phyloP scores from a whole-genome alignment of 768 basidiomycete genomes.

The Mycena maculata region DNA sequence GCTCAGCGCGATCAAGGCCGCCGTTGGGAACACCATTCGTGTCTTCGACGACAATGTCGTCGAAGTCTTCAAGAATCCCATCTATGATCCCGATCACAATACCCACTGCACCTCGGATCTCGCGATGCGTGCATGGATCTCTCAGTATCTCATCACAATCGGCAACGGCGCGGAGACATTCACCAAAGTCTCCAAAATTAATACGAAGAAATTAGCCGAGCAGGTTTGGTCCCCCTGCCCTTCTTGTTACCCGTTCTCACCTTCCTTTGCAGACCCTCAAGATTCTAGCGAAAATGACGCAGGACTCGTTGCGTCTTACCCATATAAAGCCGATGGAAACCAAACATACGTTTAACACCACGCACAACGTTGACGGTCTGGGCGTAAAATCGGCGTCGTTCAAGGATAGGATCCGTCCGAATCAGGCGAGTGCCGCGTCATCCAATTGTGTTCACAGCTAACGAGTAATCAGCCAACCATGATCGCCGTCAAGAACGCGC shows the following conservation, averaged over 20 bases:
- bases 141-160: slow-evolving; percentile 57
- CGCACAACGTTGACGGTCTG: slow-evolving; percentile 34
- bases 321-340: slow-evolving; percentile 57
- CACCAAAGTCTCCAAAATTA: slow-evolving; percentile 54
- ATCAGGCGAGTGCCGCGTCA: slow-evolving; percentile 49
- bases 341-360: slow-evolving; percentile 55
- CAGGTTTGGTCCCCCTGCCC: slow-evolving; percentile 42
- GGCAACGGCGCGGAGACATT: slow-evolving; percentile 57
- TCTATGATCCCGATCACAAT: slow-evolving; percentile 47
- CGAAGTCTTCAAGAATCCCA: slow-evolving; percentile 49
- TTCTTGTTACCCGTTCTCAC: slow-evolving; percentile 7
- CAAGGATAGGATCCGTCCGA: slow-evolving; percentile 46
- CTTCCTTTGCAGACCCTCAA: slow-evolving; percentile 45
- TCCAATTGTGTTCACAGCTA: not conserved
- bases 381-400: slow-evolving; percentile 52
- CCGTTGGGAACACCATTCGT: slow-evolving; percentile 51
- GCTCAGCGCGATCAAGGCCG: slow-evolving; percentile 52
- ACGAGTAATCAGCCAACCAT: slow-evolving; percentile 41
- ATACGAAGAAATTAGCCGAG: slow-evolving; percentile 52
- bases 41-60: slow-evolving; percentile 52
- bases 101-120: slow-evolving; percentile 49
- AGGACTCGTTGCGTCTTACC: slow-evolving; percentile 58
- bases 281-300: slow-evolving; percentile 58
- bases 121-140: slow-evolving; percentile 61
- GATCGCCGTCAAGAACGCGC: slow-evolving; percentile 40